Evolutionary conservation across 1,139 yeast genomes (phyloP).

Genomic region (Hanseniaspora gamundiae): DNA sequence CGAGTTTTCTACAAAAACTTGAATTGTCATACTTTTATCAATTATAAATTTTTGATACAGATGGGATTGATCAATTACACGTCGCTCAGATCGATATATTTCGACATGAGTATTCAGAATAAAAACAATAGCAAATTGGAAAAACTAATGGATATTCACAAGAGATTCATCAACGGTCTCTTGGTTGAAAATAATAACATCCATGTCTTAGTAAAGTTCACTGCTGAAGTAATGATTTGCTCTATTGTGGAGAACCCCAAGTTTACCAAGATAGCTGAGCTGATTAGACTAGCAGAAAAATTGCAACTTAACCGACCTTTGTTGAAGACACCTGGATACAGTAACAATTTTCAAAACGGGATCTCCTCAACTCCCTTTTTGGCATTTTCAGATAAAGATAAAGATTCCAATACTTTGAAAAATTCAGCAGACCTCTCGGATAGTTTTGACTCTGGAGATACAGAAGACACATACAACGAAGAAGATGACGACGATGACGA

Average conservation of each 20-base stretch:
- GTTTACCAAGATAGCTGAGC: slow-evolving; percentile 21
- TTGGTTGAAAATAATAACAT: not conserved
- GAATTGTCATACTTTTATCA: not conserved
- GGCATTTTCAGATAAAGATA: not conserved
- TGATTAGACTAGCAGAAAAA: slow-evolving; percentile 41
- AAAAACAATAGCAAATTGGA: not conserved
- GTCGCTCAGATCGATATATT: not conserved
- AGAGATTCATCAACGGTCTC: not conserved
- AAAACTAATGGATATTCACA: not conserved
- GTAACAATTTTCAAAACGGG: not conserved
- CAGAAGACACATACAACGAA: not conserved
- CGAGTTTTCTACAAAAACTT: not conserved
- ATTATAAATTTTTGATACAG: not conserved
- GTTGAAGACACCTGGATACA: not conserved
- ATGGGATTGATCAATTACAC: not conserved
- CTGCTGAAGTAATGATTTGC: slow-evolving; percentile 41
- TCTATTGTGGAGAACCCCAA: slow-evolving; percentile 48
- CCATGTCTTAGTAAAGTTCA: slow-evolving; percentile 28
- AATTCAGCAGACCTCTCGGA: not conserved
- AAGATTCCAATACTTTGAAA: not conserved
- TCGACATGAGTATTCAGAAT: not conserved
- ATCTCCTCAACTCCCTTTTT: too few relatives aligned
- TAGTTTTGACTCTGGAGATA: not conserved
- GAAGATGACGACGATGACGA: not conserved
- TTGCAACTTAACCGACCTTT: slow-evolving; percentile 38